Conservation (phyloP, 345 rosid species). For the Carallia brachiata region DNA sequence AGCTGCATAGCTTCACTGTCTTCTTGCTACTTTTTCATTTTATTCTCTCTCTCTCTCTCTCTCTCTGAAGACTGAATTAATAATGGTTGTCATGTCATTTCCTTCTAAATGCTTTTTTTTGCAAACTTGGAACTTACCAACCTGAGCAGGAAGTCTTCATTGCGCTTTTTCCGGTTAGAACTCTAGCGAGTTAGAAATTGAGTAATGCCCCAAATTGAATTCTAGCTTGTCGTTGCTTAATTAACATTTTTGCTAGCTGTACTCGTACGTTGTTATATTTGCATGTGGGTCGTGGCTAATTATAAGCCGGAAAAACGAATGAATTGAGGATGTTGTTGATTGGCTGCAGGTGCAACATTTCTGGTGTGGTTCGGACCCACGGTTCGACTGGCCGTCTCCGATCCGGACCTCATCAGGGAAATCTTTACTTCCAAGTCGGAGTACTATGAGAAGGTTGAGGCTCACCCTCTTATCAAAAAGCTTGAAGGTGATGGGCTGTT, state of each 20-base stretch:
- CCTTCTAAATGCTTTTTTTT: conserved; percentile 39
- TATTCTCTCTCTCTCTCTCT: neutral
- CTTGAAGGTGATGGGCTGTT: conserved; percentile 38
- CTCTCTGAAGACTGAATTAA: conserved; percentile 36
- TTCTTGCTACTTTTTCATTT: conserved; percentile 30
- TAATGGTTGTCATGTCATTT: conserved; percentile 33
- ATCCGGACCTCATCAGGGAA: conserved; percentile 47
- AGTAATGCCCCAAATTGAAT: too few species aligned
- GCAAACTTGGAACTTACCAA: conserved; percentile 42
- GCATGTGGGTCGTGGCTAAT: too few species aligned
- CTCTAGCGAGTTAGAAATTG: too few species aligned
- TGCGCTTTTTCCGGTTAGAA: neutral
- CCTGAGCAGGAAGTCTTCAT: conserved; percentile 24
- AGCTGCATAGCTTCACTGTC: conserved; percentile 37
- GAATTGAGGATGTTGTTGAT: neutral
- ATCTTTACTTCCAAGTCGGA: conserved; percentile 37
- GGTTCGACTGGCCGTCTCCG: conserved; percentile 37
- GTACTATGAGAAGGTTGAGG: conserved; percentile 32
- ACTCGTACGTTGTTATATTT: too few species aligned
- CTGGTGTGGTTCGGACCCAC: conserved; percentile 52
- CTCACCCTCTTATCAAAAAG: conserved; percentile 31
- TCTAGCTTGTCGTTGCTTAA: neutral
- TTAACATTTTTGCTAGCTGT: neutral
- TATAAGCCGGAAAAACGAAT: too few species aligned
- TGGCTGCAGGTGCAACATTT: conserved; percentile 38